Conservation (phyloP, 139 green algal species). For the Medakamo hakoo region DNA sequence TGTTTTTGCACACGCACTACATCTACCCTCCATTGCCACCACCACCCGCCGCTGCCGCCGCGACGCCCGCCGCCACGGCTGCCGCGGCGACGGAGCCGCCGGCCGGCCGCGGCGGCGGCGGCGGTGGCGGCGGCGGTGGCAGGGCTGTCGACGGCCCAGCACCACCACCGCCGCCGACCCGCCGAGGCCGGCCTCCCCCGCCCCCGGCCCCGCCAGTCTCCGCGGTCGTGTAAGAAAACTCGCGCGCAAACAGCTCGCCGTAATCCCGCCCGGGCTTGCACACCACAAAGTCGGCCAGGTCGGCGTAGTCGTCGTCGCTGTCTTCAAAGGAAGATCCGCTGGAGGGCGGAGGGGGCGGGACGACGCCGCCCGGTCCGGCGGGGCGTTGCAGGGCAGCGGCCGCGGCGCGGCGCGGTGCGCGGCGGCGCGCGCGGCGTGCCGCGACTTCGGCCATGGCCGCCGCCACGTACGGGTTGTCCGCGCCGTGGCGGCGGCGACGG, state of each 20-base stretch:
- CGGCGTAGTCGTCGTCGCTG: not conserved
- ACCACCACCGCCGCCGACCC: no score
- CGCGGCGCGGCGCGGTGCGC: no score
- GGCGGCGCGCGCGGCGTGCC: no score
- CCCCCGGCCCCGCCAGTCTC: not conserved
- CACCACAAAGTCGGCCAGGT: not conserved
- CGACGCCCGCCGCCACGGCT: not conserved
- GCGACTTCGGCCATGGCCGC: not conserved
- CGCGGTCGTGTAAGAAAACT: not conserved
- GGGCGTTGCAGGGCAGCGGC: not conserved
- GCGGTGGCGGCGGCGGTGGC: not conserved
- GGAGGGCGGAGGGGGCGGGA: not conserved
- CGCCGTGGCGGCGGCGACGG: not conserved
- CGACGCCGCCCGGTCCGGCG: no score
- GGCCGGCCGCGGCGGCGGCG: no score
- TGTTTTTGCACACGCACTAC: no score
- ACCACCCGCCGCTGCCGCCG: no score
- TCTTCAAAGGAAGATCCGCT: not conserved
- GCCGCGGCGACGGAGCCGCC: no score
- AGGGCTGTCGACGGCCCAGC: no score
- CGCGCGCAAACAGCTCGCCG: not conserved
- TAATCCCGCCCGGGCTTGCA: not conserved
- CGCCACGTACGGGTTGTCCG: not conserved
- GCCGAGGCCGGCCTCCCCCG: no score
- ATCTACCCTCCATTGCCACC: no score